Conservation (phyloP, 495 filamentous ascomycete genomes). For the Barbatosphaeria neglecta region DNA sequence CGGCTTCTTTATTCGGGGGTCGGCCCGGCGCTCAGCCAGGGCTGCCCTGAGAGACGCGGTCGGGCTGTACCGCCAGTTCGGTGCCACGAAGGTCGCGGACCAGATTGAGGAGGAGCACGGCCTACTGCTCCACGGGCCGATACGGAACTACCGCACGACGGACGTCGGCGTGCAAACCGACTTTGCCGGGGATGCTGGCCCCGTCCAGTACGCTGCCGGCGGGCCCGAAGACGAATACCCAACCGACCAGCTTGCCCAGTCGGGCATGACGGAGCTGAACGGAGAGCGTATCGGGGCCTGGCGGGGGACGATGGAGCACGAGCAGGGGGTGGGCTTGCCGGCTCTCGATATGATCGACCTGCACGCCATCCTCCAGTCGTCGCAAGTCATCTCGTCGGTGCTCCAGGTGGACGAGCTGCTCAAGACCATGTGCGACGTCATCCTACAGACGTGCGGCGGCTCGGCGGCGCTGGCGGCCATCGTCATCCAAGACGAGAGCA, state of each 20-base stretch:
- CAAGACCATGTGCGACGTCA: constrained; percentile 83
- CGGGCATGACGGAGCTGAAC: constrained; percentile 36
- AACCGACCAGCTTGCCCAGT: constrained; percentile 31
- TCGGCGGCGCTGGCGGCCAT: constrained; percentile 69
- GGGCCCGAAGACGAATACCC: constrained; percentile 50
- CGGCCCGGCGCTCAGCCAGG: constrained; percentile 61
- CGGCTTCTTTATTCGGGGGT: constrained; percentile 60
- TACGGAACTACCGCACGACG: constrained; percentile 43
- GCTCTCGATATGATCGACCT: constrained; percentile 75
- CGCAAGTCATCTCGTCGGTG: constrained; percentile 83
- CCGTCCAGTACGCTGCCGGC: constrained; percentile 38
- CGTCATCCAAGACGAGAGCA: constrained; percentile 58
- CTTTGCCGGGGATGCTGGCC: constrained; percentile 47
- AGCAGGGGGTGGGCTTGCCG: constrained; percentile 39
- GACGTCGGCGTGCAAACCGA: constrained; percentile 71
- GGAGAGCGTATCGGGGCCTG: constrained; percentile 56
- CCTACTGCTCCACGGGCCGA: constrained; percentile 57
- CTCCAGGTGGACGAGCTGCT: constrained; percentile 73
- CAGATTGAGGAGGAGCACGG: constrained; percentile 60
- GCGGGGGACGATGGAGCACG: constrained; percentile 38
- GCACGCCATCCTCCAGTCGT: constrained; percentile 75
- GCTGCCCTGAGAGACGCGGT: constrained; percentile 61
- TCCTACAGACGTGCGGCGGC: constrained; percentile 72
- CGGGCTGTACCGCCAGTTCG: constrained; percentile 59
- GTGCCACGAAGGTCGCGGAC: constrained; percentile 61